Evolutionary conservation across 768 basidiomycete species (phyloP).

Genomic region (Tremella mesenterica): DNA sequence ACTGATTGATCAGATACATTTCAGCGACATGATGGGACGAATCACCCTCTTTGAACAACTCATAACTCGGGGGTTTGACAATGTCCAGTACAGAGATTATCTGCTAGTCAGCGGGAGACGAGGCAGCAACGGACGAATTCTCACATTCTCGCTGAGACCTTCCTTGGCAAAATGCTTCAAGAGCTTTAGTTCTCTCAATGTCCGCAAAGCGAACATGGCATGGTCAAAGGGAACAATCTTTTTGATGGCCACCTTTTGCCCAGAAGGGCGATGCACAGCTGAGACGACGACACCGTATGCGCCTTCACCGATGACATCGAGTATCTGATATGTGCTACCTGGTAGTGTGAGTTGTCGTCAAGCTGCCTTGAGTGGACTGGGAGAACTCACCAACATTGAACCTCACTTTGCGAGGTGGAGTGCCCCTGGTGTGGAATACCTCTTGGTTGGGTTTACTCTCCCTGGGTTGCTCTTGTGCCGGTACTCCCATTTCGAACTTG

Average conservation of each 20-base stretch:
- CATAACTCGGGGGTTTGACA: slow-evolving; percentile 67
- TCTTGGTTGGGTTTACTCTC: too few species aligned
- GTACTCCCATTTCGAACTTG: too few species aligned
- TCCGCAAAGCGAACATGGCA: slow-evolving; percentile 80
- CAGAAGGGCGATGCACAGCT: slow-evolving; percentile 74
- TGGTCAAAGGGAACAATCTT: slow-evolving; percentile 93
- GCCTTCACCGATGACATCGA: slow-evolving; percentile 48
- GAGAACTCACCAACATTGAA: slow-evolving; percentile 37
- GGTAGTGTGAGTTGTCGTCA: background rate
- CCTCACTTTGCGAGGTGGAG: slow-evolving; percentile 30
- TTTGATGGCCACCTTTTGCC: slow-evolving; percentile 92
- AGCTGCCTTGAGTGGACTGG: background rate
- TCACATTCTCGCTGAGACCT: slow-evolving; percentile 38
- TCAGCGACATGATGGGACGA: slow-evolving; percentile 45
- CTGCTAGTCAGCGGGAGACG: slow-evolving; percentile 46
- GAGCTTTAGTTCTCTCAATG: slow-evolving; percentile 85
- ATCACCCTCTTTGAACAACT: slow-evolving; percentile 68
- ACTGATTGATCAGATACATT: slow-evolving; percentile 27
- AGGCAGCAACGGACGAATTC: slow-evolving; percentile 15
- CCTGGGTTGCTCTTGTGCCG: too few species aligned
- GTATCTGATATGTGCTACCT: slow-evolving; percentile 34
- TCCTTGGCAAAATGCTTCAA: slow-evolving; percentile 49
- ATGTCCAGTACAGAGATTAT: slow-evolving; percentile 87
- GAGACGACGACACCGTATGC: slow-evolving; percentile 95
- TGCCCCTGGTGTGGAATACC: too few species aligned